phyloP scores from a whole-genome alignment of 75 land plant species.

The Selaginella moellendorffii region DNA sequence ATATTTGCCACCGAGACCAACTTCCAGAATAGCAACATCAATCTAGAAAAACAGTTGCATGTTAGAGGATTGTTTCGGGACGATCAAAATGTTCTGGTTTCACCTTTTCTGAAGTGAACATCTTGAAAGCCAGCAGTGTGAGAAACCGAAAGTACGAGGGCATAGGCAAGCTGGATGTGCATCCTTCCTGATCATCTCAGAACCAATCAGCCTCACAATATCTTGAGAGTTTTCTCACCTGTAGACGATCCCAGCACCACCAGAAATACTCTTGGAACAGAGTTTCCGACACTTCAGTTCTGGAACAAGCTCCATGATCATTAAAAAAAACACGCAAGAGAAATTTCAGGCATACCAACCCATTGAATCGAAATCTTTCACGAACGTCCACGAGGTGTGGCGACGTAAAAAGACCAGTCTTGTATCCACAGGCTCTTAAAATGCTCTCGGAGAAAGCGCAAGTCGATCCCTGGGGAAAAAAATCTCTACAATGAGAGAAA shows the following conservation, averaged over 20 bases:
- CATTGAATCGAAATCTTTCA: background rate
- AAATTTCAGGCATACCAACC: background rate
- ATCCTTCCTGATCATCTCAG: constrained; percentile 37
- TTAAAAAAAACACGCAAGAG: background rate
- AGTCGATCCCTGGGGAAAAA: background rate
- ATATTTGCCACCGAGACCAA: constrained; percentile 87
- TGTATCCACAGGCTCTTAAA: background rate
- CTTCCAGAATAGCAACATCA: constrained; percentile 94
- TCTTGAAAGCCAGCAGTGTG: constrained; percentile 70
- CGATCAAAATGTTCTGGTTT: no score
- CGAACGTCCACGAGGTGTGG: background rate
- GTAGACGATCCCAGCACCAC: constrained; percentile 84
- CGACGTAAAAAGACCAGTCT: background rate
- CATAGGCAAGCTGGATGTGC: constrained; percentile 45
- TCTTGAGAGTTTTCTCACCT: constrained; percentile 39
- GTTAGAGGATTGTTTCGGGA: no score
- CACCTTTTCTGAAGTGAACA: constrained; percentile 77
- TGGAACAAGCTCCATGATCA: constrained; percentile 12
- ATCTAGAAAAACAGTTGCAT: no score
- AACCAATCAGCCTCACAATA: background rate
- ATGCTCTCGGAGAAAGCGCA: background rate
- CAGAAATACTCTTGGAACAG: constrained; percentile 69
- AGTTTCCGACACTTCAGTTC: constrained; percentile 65
- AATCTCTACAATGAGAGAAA: background rate
- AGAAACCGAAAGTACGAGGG: constrained; percentile 78